A percentile compares a stretch with the other conserved stretches of the same genome.
These are phyloP conservation scores for Aspergillus quadricinctus DNA, from an alignment of 2,329 filamentous ascomycete genomes.

Conservation along the genomic window DNA sequence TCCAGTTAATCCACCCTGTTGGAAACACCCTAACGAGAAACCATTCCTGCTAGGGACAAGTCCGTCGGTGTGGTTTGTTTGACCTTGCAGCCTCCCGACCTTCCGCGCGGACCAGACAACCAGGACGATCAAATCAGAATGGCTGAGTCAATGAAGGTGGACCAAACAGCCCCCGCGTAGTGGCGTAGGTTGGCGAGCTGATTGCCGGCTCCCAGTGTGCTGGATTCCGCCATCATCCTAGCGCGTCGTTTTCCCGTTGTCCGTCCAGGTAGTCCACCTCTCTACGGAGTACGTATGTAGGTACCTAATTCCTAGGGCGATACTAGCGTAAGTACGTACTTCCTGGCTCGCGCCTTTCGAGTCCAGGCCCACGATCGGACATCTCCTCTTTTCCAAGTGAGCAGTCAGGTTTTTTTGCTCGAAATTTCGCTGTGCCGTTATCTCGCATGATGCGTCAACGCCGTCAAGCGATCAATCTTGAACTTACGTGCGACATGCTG, in stretches of 20 bases:
- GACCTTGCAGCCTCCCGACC: background rate
- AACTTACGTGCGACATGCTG: background rate
- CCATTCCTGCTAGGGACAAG: background rate
- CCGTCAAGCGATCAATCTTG: background rate
- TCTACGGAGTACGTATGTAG: background rate
- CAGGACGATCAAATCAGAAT: background rate
- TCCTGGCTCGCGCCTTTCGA: background rate
- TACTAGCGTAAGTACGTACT: background rate
- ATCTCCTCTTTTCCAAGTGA: background rate
- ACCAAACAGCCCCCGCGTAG: conserved; percentile 12
- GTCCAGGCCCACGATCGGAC: background rate
- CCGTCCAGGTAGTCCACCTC: background rate
- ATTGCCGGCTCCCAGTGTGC: conserved; percentile 12
- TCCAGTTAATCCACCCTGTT: background rate
- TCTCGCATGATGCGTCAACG: background rate
- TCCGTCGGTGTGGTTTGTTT: background rate
- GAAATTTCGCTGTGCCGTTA: conserved; percentile 2
- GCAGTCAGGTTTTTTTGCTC: background rate
- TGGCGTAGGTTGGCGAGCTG: background rate
- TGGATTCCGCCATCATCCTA: conserved; percentile 3
- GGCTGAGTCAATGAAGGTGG: conserved; percentile 2
- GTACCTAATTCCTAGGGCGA: background rate
- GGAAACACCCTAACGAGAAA: background rate
- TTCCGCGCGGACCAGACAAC: background rate
- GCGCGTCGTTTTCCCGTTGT: background rate